Base-by-base conservation (phyloP, 2,329 filamentous ascomycete genomes). In the Neocatenulostroma microsporum region DNA sequence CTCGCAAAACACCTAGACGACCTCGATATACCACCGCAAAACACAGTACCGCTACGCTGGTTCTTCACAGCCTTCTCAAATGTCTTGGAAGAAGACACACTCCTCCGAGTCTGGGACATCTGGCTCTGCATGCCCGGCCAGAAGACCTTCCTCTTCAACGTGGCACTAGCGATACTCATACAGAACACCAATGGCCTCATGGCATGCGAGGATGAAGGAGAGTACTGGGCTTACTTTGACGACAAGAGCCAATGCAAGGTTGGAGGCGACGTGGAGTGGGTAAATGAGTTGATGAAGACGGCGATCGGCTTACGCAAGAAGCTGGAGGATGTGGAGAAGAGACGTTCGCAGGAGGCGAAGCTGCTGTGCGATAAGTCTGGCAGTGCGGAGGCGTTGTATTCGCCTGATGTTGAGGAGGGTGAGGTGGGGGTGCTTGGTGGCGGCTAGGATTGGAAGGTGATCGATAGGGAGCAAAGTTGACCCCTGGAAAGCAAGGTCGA, bases 21-120 rank as follows among this genome's bases (percentile, higher is more conserved):
- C 1, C 71, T 96, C 4, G 75, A 78, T 14, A 87, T 96, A 47
- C 84, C 93, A 57, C 78, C 95, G 14, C 87, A 94, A 60, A 49
- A 57, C 24, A 88, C 89, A 0, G 72, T 95, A 46, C 95, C 88
- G 0, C 94, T 96, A 56, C 87, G 94, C 62, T 98, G 91, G 91
- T 96, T 96, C 60, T 73, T 96, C 14, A 89, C 84, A 20, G 81
- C 95, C 14, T 96, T 96, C 58, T 94, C 91, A 1, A 86, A 94
- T 60, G 94, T 87, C 49, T 75, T 98, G 2, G 87, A 82, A 1
- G 88, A 89, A 5, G 88, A 94, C 64, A 87, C 88, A 0, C 69
- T 96, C 0, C 95, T 94, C 64, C 82, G 91, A 5, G 85, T 96
- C 5, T 98, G 91, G 91, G 91, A 98, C 50, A 85, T 96, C 2